Conservation (phyloP, 2,329 filamentous ascomycete species). For the Ophiostoma populinum region DNA sequence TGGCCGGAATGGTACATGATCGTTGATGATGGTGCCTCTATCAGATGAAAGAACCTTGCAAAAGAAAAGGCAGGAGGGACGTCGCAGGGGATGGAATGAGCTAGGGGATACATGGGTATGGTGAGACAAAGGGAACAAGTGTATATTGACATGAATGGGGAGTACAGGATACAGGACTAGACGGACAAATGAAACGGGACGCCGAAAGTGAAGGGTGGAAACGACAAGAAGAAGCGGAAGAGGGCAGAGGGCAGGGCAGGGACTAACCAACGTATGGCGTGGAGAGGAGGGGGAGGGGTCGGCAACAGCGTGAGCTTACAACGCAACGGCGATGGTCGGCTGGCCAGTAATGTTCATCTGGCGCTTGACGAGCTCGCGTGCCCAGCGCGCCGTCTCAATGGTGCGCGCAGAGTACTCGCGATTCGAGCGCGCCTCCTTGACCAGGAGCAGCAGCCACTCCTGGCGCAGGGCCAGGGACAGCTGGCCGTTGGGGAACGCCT, state of each 20-base stretch:
- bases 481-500: constrained; percentile 83
- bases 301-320: constrained; percentile 23
- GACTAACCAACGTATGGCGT: too few relatives aligned
- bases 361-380: constrained; percentile 90
- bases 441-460: constrained; percentile 78
- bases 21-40: constrained; percentile 10
- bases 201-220: background rate
- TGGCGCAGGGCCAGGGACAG: constrained; percentile 70
- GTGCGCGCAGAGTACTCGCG: constrained; percentile 74
- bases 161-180: background rate
- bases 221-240: background rate
- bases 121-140: constrained; percentile 3
- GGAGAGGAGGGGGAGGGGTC: background rate
- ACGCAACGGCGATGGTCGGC: constrained; percentile 31
- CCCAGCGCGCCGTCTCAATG: constrained; percentile 90
- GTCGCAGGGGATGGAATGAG: constrained; percentile 3
- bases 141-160: constrained; percentile 8
- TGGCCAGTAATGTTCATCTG: constrained; percentile 55
- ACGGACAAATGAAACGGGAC: constrained; percentile 1
- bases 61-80: constrained; percentile 2
- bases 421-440: constrained; percentile 82
- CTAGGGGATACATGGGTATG: background rate
- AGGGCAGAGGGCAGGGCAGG: background rate
- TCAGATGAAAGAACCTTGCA: constrained; percentile 7
- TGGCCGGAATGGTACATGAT: constrained; percentile 13